phyloP scores from a whole-genome alignment of 208 protist genomes.

The Acanthamoeba royreba region DNA sequence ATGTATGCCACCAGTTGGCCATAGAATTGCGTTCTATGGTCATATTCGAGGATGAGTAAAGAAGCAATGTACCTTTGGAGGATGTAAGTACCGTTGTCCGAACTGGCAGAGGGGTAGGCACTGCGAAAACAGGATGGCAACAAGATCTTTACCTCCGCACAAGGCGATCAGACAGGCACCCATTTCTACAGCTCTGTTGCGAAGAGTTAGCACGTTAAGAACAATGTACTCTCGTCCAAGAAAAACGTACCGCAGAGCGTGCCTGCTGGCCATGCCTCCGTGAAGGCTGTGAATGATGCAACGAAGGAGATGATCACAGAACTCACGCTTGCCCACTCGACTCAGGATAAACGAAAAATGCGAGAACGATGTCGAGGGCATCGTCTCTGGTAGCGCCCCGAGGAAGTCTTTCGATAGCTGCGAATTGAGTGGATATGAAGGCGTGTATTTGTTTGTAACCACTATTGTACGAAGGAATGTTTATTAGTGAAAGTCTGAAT shows the following conservation, averaged over 20 bases:
- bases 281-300: not conserved
- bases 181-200: not conserved
- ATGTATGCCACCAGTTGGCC: constrained; percentile 5
- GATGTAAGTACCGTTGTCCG: not conserved
- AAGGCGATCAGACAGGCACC: not conserved
- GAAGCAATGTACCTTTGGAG: no score
- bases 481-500: not conserved
- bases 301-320: not conserved
- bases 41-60: no score
- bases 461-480: not conserved
- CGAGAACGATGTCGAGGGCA: not conserved
- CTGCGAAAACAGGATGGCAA: not conserved
- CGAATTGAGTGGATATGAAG: not conserved
- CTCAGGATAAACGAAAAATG: not conserved
- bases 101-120: not conserved
- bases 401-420: not conserved
- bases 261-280: not conserved
- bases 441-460: not conserved
- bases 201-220: no score
- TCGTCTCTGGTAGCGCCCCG: not conserved
- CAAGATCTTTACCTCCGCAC: not conserved
- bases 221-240: no score
- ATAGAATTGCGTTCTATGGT: not conserved
- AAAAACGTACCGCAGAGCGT: not conserved
- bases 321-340: not conserved